A percentile compares a stretch with the other conserved stretches of the same genome.
Evolutionary conservation across 2,329 filamentous ascomycete genomes (phyloP).

Genomic region (Claviceps quebecensis): DNA sequence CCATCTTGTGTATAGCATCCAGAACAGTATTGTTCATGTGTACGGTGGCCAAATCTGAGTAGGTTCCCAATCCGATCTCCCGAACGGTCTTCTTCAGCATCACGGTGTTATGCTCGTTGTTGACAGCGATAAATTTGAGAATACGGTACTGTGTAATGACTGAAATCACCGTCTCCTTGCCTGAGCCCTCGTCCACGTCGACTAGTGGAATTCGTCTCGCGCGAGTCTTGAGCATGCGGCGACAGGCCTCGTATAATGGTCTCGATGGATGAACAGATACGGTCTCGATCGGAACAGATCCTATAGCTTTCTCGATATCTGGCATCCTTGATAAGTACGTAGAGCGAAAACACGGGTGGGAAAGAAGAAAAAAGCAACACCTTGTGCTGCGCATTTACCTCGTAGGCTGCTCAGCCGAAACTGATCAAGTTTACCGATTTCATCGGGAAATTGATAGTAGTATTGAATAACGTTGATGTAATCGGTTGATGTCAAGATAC

Average conservation of each 20-base stretch:
- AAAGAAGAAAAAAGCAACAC: neutral
- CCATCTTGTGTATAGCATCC: slow-evolving; percentile 86
- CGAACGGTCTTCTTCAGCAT: slow-evolving; percentile 75
- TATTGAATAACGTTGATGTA: slow-evolving; percentile 99
- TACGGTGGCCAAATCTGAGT: slow-evolving; percentile 65
- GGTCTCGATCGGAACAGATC: slow-evolving; percentile 81
- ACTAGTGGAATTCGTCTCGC: slow-evolving; percentile 88
- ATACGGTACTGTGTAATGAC: slow-evolving; percentile 98
- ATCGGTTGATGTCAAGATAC: slow-evolving; percentile 86
- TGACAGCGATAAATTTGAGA: slow-evolving; percentile 96
- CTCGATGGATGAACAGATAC: slow-evolving; percentile 86
- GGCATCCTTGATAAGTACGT: slow-evolving; percentile 9
- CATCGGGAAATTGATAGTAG: slow-evolving; percentile 93
- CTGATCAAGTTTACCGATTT: slow-evolving; percentile 79
- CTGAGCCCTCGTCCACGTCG: slow-evolving; percentile 87
- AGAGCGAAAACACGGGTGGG: neutral
- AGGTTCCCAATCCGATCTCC: slow-evolving; percentile 77
- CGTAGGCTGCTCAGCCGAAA: slow-evolving; percentile 84
- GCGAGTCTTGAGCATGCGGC: slow-evolving; percentile 84
- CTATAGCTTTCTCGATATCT: slow-evolving; percentile 94
- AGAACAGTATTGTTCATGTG: slow-evolving; percentile 84
- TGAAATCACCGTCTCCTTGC: slow-evolving; percentile 82
- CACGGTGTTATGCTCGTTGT: slow-evolving; percentile 71
- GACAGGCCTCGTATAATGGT: slow-evolving; percentile 88
- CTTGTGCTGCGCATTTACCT: slow-evolving; percentile 41